Conservation (phyloP, 164 flowering plant species). For the Magnolia kwangsiensis region DNA sequence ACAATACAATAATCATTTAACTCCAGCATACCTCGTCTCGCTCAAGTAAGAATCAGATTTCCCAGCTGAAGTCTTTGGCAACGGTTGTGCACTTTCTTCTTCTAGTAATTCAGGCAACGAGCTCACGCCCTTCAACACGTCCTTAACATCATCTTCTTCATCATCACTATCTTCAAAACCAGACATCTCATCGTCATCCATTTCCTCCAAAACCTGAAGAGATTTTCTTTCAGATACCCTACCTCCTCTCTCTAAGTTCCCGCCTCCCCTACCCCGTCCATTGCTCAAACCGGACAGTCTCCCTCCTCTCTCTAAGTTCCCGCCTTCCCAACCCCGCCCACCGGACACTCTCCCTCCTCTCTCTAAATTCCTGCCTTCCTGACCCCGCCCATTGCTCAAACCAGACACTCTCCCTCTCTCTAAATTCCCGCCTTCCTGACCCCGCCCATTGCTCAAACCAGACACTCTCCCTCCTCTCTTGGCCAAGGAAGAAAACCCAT, state of each 20-base stretch:
- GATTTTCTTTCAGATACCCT: background rate
- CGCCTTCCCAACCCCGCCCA: too few species aligned
- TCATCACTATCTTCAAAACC: conserved; percentile 6
- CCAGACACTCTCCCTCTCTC: conserved; percentile 2
- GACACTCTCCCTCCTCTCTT: conserved; percentile 1
- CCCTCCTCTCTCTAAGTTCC: background rate
- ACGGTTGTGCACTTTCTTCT: background rate
- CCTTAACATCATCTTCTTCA: conserved; percentile 15
- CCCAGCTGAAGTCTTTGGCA: conserved; percentile 27
- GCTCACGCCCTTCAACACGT: background rate
- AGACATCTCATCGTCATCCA: background rate
- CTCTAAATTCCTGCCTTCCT: too few species aligned
- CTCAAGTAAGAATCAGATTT: conserved; percentile 60
- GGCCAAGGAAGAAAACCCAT: background rate
- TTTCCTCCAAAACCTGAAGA: background rate
- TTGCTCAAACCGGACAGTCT: background rate
- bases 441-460: background rate
- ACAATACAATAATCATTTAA: background rate
- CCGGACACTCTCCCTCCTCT: background rate
- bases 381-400: background rate
- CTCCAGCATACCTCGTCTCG: conserved; percentile 51
- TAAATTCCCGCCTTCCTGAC: background rate
- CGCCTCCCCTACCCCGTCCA: background rate
- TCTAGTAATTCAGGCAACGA: background rate
- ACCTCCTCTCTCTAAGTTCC: background rate